phyloP scores from a whole-genome alignment of 164 flowering plant genomes.

The Vitis rotundifolia region DNA sequence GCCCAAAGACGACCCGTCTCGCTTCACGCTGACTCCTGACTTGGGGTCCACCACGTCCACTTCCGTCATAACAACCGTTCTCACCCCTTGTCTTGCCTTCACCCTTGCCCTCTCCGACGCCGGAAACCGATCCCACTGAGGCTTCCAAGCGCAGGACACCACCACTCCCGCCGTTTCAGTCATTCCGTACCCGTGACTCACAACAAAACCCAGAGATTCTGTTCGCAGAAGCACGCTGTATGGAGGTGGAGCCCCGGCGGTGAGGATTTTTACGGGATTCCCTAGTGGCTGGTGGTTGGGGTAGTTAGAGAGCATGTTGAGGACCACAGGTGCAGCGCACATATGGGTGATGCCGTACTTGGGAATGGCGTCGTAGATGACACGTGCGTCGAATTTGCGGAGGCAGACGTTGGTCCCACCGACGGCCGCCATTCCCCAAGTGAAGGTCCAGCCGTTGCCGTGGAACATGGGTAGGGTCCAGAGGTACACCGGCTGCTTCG shows the following conservation, averaged over 20 bases:
- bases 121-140: slow-evolving; percentile 44
- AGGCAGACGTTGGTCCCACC: slow-evolving; percentile 62
- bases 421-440: slow-evolving; percentile 57
- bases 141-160: slow-evolving; percentile 51
- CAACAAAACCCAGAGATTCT: slow-evolving; percentile 43
- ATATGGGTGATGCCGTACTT: slow-evolving; percentile 49
- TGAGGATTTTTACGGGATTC: slow-evolving; percentile 37
- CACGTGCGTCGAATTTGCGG: slow-evolving; percentile 36
- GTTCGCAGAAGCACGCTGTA: slow-evolving; percentile 36
- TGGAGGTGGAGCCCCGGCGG: slow-evolving; percentile 64
- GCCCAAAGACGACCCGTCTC: slow-evolving; percentile 42
- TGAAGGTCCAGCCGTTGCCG: slow-evolving; percentile 56
- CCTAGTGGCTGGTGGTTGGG: slow-evolving; percentile 17
- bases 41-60: slow-evolving; percentile 37
- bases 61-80: slow-evolving; percentile 23
- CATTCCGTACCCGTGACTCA: slow-evolving; percentile 55
- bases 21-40: slow-evolving; percentile 27
- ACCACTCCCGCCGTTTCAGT: slow-evolving; percentile 51
- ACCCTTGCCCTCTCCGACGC: slow-evolving; percentile 38
- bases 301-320: slow-evolving; percentile 47
- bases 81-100: slow-evolving; percentile 56
- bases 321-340: slow-evolving; percentile 61
- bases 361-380: slow-evolving; percentile 16
- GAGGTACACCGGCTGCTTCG: slow-evolving; percentile 38
- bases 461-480: slow-evolving; percentile 71